Conservation (phyloP, 2,329 filamentous ascomycete genomes). For the Grosmannia huntii region DNA sequence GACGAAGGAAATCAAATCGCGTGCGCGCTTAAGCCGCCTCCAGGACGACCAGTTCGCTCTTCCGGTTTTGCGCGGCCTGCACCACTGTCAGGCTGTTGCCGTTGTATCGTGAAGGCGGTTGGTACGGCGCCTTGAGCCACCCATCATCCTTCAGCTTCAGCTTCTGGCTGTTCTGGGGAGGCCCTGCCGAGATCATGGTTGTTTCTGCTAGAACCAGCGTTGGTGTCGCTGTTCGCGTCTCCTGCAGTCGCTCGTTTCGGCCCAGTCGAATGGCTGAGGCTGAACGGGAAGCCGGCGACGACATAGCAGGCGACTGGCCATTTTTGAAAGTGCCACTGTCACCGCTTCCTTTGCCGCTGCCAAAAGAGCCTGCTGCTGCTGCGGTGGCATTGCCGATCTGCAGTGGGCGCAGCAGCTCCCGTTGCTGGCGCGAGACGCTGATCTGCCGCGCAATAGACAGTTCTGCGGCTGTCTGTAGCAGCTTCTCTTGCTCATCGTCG, state of each 20-base stretch:
- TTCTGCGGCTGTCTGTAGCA: slow-evolving; percentile 42
- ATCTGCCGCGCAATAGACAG: slow-evolving; percentile 58
- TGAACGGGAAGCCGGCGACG: slow-evolving; percentile 6
- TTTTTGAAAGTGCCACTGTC: not conserved
- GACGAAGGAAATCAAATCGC: not conserved
- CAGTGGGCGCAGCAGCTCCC: slow-evolving; percentile 43
- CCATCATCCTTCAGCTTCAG: not conserved
- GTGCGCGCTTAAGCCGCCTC: slow-evolving; percentile 25
- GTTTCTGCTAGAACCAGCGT: slow-evolving; percentile 26
- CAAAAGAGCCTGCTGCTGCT: not conserved
- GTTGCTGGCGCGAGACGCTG: slow-evolving; percentile 49
- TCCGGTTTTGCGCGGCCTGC: slow-evolving; percentile 27
- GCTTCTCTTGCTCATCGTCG: not conserved
- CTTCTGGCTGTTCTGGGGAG: not conserved
- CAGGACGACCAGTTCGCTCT: slow-evolving; percentile 41
- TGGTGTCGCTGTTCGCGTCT: slow-evolving; percentile 31
- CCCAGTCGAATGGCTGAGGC: slow-evolving; percentile 12
- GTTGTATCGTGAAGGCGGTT: not conserved
- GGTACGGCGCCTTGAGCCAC: not conserved
- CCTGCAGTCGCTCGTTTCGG: slow-evolving; percentile 22
- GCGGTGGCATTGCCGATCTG: slow-evolving; percentile 20
- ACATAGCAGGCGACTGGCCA: not conserved
- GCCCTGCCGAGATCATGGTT: not conserved
- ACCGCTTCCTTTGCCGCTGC: slow-evolving; percentile 5
- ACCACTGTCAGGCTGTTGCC: not conserved